A percentile compares a stretch with the other conserved stretches of the same genome.
These are phyloP conservation scores for Fraxinus paxiana DNA, from an alignment of 305 asterid genomes.

Conservation along the genomic window DNA sequence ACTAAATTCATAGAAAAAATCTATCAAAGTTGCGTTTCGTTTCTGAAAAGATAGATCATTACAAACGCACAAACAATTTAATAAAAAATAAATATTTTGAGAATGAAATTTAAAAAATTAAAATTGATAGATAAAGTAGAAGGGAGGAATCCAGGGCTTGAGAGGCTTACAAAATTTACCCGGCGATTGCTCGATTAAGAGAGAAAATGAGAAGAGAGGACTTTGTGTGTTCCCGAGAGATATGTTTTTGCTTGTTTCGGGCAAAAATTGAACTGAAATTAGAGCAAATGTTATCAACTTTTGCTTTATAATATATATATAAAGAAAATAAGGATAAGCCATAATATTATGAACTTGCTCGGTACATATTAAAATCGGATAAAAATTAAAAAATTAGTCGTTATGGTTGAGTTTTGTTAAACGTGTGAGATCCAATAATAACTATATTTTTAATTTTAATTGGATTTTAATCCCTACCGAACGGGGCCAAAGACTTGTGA, in stretches of 20 bases:
- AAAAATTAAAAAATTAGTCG: too few relatives aligned
- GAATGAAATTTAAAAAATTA: constrained; percentile 21
- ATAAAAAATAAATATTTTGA: neutral
- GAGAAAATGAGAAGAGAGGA: constrained; percentile 4
- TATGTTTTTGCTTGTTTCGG: neutral
- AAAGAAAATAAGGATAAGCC: too few relatives aligned
- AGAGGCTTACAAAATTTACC: constrained; percentile 29
- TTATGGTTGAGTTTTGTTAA: too few relatives aligned
- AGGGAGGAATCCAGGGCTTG: constrained; percentile 32
- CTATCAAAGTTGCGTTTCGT: constrained; percentile 10
- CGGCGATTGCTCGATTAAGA: constrained; percentile 5
- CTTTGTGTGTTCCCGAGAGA: neutral
- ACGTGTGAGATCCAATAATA: too few relatives aligned
- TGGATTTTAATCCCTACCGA: too few relatives aligned
- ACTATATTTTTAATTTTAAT: too few relatives aligned
- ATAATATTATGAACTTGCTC: too few relatives aligned
- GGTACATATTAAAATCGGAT: too few relatives aligned
- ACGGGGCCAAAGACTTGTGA: too few relatives aligned
- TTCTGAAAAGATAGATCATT: constrained; percentile 30
- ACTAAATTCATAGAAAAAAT: constrained; percentile 4
- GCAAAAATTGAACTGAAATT: neutral
- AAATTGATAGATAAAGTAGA: neutral
- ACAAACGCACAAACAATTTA: neutral
- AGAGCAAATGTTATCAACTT: neutral
- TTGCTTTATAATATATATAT: neutral